These are phyloP conservation scores for Straminergon stramineum DNA, from an alignment of 225 moss, liverwort and hornwort species.

Conservation along the genomic window DNA sequence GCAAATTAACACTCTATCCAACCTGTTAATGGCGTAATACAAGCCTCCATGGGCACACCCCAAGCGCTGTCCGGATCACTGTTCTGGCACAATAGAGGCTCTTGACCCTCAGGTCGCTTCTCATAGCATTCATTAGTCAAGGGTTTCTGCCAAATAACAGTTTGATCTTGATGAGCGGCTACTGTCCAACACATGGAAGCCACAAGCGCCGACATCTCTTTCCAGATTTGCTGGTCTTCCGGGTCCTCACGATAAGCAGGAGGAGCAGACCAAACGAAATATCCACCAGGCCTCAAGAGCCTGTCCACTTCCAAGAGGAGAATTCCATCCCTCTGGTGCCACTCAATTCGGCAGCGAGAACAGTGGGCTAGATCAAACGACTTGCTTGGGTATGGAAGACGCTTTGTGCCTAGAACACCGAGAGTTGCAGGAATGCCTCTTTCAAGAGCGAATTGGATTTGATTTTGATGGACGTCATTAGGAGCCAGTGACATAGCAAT, in stretches of 20 bases:
- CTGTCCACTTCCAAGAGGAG: constrained; percentile 96
- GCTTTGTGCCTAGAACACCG: constrained; percentile 86
- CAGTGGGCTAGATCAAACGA: constrained; percentile 97
- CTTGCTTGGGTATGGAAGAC: constrained; percentile 88
- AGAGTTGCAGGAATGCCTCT: constrained; percentile 96
- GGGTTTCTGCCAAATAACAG: constrained; percentile 93
- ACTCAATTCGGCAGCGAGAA: constrained; percentile 96
- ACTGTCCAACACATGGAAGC: constrained; percentile 87
- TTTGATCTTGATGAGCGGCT: constrained; percentile 85
- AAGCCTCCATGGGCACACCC: constrained; percentile 78
- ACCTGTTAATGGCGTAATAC: constrained; percentile 78
- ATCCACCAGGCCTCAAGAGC: constrained; percentile 85
- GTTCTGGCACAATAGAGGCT: constrained; percentile 65
- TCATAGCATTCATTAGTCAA: constrained; percentile 82
- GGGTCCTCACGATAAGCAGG: constrained; percentile 75
- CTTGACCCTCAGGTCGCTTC: constrained; percentile 55
- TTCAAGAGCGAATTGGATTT: constrained; percentile 98
- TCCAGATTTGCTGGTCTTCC: constrained; percentile 63
- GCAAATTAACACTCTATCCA: background rate
- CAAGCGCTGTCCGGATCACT: constrained; percentile 80
- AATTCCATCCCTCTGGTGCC: constrained; percentile 90
- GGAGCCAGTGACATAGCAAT: constrained; percentile 96
- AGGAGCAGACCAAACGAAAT: constrained; percentile 97
- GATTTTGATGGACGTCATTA: constrained; percentile 92
- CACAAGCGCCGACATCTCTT: constrained; percentile 77